Evolutionary conservation across 495 filamentous ascomycete species (phyloP), one percentile per base, ranked within the genome.

Genomic region (Aspergillus nidulans): DNA sequence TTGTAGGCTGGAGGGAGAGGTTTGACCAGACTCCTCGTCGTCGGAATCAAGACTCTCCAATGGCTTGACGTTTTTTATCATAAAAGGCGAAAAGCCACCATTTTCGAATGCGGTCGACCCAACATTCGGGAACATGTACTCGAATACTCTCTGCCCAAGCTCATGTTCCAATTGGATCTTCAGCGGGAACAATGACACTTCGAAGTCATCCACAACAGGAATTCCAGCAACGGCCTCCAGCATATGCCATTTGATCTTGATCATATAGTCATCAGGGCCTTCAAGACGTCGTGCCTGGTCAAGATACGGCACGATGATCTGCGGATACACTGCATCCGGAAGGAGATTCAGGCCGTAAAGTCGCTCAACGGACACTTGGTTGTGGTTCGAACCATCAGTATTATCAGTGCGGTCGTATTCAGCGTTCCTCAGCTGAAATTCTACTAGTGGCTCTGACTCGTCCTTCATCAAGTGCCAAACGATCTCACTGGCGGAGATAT

Each of bases 191-290:
- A 97, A 73, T 56, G 91, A 88, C 47, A 99, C 88, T 68, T 99
- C 94, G 59, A 99, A 99, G 64, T 95, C 88, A 59, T 97, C 92
- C 77, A 97, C 85, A 42, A 99, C 92, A 1, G 94, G 91, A 61
- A 99, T 97, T 30, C 94, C 94, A 39, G 92, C 94, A 64, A 99
- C 96, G 32, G 92, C 94, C 67, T 99, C 94, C 6, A 97, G 79
- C 90, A 96, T 96, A 64, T 95, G 86, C 90, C 94, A 99, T 60
- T 91, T 91, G 28, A 99, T 87, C 30, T 87, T 83, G 41, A 97
- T 81, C 88, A 97, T 97, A 53, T 86, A 86, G 16, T 82, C 69
- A 53, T 87, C 78, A 10, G 64, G 63, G 9, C 68, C 69, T 34
- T 81, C 76, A 26, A 76, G 64, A 8, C 74, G 75, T 6, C 73